Evolutionary conservation across 2,329 filamentous ascomycete species (phyloP), one percentile per base, ranked within the genome.

Genomic region (Neonectria coccinea): DNA sequence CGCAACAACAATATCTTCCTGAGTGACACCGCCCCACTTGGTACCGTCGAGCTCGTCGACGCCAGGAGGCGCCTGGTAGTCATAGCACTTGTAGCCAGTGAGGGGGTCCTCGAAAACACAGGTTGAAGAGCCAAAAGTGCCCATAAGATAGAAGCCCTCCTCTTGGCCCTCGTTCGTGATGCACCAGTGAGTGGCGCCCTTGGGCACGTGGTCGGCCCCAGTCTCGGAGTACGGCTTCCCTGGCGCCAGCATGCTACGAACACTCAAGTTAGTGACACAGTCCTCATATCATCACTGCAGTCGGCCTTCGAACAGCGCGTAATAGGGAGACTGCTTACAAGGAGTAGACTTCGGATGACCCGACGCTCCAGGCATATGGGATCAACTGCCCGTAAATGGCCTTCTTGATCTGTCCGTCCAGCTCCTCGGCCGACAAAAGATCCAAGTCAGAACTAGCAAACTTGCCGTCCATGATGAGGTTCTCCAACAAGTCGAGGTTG

Each of bases 381-480:
- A 56, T 65, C 20, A 64, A 55, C 45, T 64, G 47, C 6, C 36
- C 53, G 9, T 56, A 52, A 39, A 56, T 57, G n/a, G 47, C 52
- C 14, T 56, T 50, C 25, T 42, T 44, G n/a, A 56, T 42, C 14
- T 59, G 33, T 20, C 29, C 20, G n/a, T 58, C 27, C 5, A 62
- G 36, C 27, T 62, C 58, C 29, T 59, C 53, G 8, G 52, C 56
- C 14, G 36, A 52, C 31, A 63, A 10, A 12, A 63, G 22, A 18
- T 54, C 52, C 31, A 54, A 18, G 52, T 27, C 42, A 5, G 27
- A 33, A 5, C 54, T 41, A 20, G 55, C 53, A 52, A 63, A 59
- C 9, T 33, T 48, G 11, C 57, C 33, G 14, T 47, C 54, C 1
- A 22, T 7, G 12, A 61, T 42, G 12, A 52, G 51, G 12, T 42